A percentile compares a stretch with the other conserved stretches of the same genome.
Conservation (phyloP, 2,329 filamentous ascomycete genomes). For the Elsinoe necatrix region DNA sequence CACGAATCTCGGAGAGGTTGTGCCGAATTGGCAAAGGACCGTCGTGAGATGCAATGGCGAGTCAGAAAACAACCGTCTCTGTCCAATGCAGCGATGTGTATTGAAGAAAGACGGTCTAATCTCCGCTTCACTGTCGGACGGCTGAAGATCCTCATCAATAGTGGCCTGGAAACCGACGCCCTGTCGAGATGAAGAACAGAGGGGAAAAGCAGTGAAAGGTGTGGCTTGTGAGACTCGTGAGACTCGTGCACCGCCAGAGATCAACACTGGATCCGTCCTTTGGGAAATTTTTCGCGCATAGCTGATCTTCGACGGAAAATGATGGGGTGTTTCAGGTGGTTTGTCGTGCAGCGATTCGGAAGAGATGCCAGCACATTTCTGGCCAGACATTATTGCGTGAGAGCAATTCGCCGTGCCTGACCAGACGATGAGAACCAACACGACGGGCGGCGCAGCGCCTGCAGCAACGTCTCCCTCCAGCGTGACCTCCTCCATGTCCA, state of each 20-base stretch:
- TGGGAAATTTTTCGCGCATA: slow-evolving; percentile 12
- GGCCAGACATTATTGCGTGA: neutral
- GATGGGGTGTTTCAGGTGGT: slow-evolving; percentile 7
- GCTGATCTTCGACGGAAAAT: slow-evolving; percentile 2
- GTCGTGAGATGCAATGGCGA: neutral
- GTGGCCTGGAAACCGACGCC: slow-evolving; percentile 9
- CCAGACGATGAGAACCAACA: neutral
- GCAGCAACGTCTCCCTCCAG: slow-evolving; percentile 7
- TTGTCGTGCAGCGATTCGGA: neutral
- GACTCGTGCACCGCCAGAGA: slow-evolving; percentile 12
- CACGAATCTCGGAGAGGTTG: slow-evolving; percentile 8
- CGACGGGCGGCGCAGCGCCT: neutral
- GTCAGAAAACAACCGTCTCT: neutral
- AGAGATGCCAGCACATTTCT: neutral
- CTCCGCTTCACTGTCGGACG: neutral
- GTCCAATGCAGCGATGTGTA: neutral
- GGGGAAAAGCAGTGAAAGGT: neutral
- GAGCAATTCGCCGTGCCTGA: neutral
- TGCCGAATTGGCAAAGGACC: slow-evolving; percentile 10
- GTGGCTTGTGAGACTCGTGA: slow-evolving; percentile 10
- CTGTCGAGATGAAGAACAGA: neutral
- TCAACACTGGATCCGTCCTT: neutral
- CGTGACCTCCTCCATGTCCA: neutral
- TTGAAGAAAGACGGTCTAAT: neutral
- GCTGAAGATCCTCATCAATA: slow-evolving; percentile 13